Base-by-base conservation (phyloP, 306 rosid genomes). In the Adenanthera pavonina region DNA sequence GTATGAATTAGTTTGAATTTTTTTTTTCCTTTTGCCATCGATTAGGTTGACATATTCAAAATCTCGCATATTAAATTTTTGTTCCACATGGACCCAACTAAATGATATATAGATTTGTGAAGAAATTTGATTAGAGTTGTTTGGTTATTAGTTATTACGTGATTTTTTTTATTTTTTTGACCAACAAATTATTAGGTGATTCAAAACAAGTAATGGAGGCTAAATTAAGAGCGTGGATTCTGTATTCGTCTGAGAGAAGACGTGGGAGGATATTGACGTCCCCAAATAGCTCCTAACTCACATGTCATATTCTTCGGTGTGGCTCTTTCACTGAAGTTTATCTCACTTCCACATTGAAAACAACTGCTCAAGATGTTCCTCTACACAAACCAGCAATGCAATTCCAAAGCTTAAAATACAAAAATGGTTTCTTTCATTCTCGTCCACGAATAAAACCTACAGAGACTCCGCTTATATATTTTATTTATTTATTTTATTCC, bases 201-300 rank as follows among this genome's bases (percentile, higher is more conserved):
- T 25, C 30, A 25, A 25, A 25, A 25, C 30, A 25, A 25, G 30
- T 25, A 25, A 25, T 25, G 30, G 30, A 25, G 30, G 30, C 30
- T 25, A 25, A 25, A 25, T 25, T 25, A 25, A 25, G 30, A 25
- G n/a, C 69, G 68, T 89, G 14, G 87, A 86, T 3, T 87, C 91
- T 1, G 33, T 72, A 17, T 91, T 87, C 72, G 5, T 62, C 6
- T 34, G 57, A 59, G 92, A 89, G 30, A 88, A 87, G 2, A 38
- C 57, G 5, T 89, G 85, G 69, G 91, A 89, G 83, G 56, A 77
- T 67, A 75, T 87, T 8, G 74, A 84, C 11, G 91, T 88, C 7
- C 92, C 92, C 1, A 88, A 80, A 66, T 91, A 25, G 30, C 30
- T 25, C 30, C 30, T 25, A 25, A 25, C 30, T 25, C 30, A 25